These are phyloP conservation scores for Yamadazyma kitorensis DNA, from an alignment of 805 yeast species.

Conservation along the genomic window DNA sequence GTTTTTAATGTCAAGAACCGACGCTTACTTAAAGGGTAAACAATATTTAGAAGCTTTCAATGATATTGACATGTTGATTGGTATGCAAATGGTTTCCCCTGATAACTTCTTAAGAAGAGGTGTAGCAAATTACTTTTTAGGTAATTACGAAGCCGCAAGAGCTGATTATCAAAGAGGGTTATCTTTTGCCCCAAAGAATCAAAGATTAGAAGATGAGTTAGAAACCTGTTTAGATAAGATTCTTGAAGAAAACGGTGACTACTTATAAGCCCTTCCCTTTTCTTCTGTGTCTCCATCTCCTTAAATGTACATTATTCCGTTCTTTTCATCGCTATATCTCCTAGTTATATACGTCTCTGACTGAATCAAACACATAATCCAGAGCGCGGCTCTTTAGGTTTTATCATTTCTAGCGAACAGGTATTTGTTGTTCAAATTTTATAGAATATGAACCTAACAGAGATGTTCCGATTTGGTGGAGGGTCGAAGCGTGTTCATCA, in stretches of 20 bases:
- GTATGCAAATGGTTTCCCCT: slow-evolving; percentile 56
- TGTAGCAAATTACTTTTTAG: slow-evolving; percentile 59
- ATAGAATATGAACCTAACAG: no score
- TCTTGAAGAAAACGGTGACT: slow-evolving; percentile 59
- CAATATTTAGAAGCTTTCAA: slow-evolving; percentile 58
- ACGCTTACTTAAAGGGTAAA: slow-evolving; percentile 56
- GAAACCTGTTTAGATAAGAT: slow-evolving; percentile 46
- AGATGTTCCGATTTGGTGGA: no score
- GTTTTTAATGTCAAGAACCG: slow-evolving; percentile 68
- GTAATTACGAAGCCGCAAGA: slow-evolving; percentile 59
- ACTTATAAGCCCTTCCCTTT: no score
- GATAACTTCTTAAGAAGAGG: slow-evolving; percentile 75
- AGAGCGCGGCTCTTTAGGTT: no score
- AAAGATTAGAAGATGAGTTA: slow-evolving; percentile 48
- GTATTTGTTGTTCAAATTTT: no score
- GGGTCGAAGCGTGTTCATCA: no score
- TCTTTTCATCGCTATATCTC: no score
- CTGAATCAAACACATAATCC: no score
- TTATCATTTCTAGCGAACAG: no score
- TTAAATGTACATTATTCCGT: no score
- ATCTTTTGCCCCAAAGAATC: slow-evolving; percentile 55
- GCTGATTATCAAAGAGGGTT: slow-evolving; percentile 72
- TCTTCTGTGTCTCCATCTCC: no score
- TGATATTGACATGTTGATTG: slow-evolving; percentile 65
- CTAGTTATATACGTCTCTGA: no score